phyloP scores from a whole-genome alignment of 257 asterid species.

The Schizonepeta tenuifolia region DNA sequence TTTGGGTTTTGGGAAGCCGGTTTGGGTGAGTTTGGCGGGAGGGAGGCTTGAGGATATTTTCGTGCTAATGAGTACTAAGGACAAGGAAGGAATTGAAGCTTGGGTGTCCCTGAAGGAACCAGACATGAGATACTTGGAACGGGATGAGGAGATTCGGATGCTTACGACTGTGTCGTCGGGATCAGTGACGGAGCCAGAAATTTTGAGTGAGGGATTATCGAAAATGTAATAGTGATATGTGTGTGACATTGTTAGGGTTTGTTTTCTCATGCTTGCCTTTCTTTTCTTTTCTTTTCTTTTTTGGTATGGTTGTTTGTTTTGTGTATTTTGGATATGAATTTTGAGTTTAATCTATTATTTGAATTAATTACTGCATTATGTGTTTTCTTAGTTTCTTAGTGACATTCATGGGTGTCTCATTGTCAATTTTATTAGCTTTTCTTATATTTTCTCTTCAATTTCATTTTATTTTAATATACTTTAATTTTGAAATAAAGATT shows the following conservation, averaged over 20 bases:
- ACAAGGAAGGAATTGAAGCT: constrained; percentile 43
- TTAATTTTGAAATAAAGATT: too few species aligned
- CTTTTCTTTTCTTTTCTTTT: too few species aligned
- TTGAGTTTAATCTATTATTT: too few species aligned
- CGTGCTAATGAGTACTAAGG: constrained; percentile 18
- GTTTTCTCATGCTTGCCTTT: not conserved
- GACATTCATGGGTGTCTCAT: too few species aligned
- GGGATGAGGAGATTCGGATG: constrained; percentile 10
- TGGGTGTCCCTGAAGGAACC: constrained; percentile 33
- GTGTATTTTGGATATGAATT: too few species aligned
- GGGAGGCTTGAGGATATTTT: constrained; percentile 13
- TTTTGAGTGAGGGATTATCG: not conserved
- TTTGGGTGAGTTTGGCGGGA: constrained; percentile 32
- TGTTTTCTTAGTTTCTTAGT: too few species aligned
- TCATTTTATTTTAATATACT: too few species aligned
- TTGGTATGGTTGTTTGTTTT: too few species aligned
- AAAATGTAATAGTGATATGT: not conserved
- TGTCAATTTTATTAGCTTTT: too few species aligned
- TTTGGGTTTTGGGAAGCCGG: constrained; percentile 47
- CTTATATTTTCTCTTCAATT: too few species aligned
- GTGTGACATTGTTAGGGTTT: not conserved
- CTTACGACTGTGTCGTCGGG: not conserved
- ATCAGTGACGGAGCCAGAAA: not conserved
- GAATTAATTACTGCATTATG: too few species aligned
- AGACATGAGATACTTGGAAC: constrained; percentile 20